These are phyloP conservation scores for Blastobotrys arbuscula DNA, from an alignment of 1,139 yeast genomes.

Conservation along the genomic window DNA sequence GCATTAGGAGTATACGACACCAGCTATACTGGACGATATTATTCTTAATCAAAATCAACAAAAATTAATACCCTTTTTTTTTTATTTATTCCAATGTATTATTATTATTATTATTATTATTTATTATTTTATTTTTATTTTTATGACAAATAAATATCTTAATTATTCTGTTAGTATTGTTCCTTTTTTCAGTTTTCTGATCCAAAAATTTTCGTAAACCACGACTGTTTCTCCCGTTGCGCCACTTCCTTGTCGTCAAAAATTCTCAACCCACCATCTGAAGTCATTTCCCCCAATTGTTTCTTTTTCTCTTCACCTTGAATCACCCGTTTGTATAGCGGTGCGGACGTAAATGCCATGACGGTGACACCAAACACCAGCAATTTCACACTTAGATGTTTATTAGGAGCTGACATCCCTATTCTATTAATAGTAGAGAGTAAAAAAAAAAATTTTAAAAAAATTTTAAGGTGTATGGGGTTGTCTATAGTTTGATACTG, in stretches of 20 bases:
- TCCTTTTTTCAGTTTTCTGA: slow-evolving; percentile 2
- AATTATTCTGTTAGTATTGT: not conserved
- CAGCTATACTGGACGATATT: not conserved
- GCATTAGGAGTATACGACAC: not conserved
- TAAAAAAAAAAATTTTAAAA: not conserved
- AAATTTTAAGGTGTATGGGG: too few species aligned
- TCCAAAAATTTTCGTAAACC: slow-evolving; percentile 42
- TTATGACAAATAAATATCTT: not conserved
- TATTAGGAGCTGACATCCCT: not conserved
- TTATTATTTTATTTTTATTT: not conserved
- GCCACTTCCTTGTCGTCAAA: slow-evolving; percentile 42
- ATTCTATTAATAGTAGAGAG: not conserved
- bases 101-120: not conserved
- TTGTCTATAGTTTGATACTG: too few species aligned
- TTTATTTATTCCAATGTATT: not conserved
- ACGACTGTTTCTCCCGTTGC: slow-evolving; percentile 34
- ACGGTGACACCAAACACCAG: slow-evolving; percentile 41
- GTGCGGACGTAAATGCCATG: slow-evolving; percentile 36
- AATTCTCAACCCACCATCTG: slow-evolving; percentile 43
- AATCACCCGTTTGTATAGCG: slow-evolving; percentile 34
- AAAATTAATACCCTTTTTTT: not conserved
- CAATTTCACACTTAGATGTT: slow-evolving; percentile 30
- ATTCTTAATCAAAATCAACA: not conserved
- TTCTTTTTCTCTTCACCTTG: slow-evolving; percentile 42
- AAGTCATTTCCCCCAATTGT: slow-evolving; percentile 45